phyloP scores from a whole-genome alignment of 192 early-diverging fungal species.

The Pilaira anomala region DNA sequence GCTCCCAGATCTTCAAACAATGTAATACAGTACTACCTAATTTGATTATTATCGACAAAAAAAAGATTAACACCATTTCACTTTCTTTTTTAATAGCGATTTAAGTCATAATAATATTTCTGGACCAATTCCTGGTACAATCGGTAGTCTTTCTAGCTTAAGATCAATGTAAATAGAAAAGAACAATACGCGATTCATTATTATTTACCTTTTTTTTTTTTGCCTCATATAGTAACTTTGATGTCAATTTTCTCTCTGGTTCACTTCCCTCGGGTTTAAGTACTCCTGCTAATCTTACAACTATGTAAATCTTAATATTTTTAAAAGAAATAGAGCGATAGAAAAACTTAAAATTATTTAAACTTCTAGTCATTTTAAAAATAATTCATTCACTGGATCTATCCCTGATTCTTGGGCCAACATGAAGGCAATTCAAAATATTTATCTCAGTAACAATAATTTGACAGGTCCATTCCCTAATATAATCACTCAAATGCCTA shows the following conservation, averaged over 20 bases:
- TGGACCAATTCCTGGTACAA: too few relatives aligned
- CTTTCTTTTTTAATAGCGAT: background rate
- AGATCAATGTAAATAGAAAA: background rate
- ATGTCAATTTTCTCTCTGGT: slow-evolving; percentile 4
- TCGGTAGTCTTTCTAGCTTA: background rate
- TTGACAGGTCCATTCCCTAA: slow-evolving; percentile 30
- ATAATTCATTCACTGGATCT: background rate
- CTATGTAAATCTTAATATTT: background rate
- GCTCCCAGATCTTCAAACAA: slow-evolving; percentile 19
- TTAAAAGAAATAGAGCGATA: too few relatives aligned
- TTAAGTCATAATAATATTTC: background rate
- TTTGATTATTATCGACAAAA: too few relatives aligned
- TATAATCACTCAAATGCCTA: background rate
- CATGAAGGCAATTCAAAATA: background rate
- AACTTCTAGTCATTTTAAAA: slow-evolving; percentile 5
- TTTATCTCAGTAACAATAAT: slow-evolving; percentile 31
- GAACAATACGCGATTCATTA: background rate
- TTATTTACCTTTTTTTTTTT: background rate
- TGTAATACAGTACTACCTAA: slow-evolving; percentile 19
- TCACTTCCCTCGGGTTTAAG: background rate
- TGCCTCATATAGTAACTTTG: background rate
- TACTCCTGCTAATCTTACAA: background rate
- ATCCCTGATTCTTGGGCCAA: background rate
- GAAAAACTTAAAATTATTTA: too few relatives aligned
- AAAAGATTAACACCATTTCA: background rate